Evolutionary conservation across 148 eudicot genomes (phyloP).

Genomic region (Polygonum maritimum): DNA sequence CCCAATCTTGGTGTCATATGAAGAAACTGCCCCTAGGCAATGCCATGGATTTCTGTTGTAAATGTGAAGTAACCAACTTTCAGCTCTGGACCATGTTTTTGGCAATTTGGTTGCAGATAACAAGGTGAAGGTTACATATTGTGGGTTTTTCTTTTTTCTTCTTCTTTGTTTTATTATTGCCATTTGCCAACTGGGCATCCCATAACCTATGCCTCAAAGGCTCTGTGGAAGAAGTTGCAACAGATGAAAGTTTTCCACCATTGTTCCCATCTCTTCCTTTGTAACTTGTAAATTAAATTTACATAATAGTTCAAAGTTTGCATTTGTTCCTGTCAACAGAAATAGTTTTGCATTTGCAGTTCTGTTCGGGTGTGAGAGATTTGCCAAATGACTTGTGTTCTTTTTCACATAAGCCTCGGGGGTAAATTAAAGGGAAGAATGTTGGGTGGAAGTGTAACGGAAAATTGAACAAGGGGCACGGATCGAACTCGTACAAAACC

Average conservation of each 20-base stretch:
- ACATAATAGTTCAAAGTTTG: neutral
- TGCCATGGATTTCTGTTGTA: neutral
- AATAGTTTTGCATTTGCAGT: no score
- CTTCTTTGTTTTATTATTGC: neutral
- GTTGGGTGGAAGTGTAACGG: no score
- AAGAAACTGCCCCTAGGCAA: neutral
- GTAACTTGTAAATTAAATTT: neutral
- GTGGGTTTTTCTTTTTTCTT: neutral
- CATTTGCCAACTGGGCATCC: neutral
- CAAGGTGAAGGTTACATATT: neutral
- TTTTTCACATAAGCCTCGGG: no score
- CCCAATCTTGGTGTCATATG: neutral
- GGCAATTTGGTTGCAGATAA: neutral
- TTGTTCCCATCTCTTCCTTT: neutral
- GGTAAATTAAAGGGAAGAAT: no score
- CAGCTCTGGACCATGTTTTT: neutral
- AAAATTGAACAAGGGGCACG: no score
- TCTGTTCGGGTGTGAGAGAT: no score
- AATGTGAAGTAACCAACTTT: neutral
- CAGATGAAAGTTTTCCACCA: neutral
- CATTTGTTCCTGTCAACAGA: neutral
- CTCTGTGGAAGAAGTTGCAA: neutral
- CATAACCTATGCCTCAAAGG: neutral
- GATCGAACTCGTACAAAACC: no score
- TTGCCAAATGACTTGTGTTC: no score